These are phyloP conservation scores for Parsonsia alboflavescens DNA, from an alignment of 257 asterid genomes.

Conservation along the genomic window DNA sequence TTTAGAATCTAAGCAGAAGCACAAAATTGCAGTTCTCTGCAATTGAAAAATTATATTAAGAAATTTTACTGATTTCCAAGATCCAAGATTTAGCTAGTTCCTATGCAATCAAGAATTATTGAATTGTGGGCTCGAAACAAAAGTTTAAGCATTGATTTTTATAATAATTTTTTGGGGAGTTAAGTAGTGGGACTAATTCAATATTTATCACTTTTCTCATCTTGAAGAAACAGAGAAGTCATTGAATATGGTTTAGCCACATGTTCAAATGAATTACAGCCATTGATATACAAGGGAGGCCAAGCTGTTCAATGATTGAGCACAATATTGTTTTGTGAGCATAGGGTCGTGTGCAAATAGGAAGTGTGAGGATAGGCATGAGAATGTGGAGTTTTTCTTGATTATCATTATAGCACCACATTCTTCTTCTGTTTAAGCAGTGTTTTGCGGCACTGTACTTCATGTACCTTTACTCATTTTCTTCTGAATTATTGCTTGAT, in stretches of 20 bases:
- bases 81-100: no score
- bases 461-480: not conserved
- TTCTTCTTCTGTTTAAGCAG: not conserved
- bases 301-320: slow-evolving; percentile 3
- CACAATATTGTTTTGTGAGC: not conserved
- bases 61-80: no score
- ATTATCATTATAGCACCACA: not conserved
- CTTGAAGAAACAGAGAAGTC: not conserved
- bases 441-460: not conserved
- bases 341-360: not conserved
- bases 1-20: not conserved
- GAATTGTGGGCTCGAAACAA: not conserved
- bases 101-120: no score
- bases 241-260: slow-evolving; percentile 24
- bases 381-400: not conserved
- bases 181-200: not conserved
- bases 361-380: not conserved
- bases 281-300: slow-evolving; percentile 7
- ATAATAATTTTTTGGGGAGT: not conserved
- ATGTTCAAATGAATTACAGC: slow-evolving; percentile 22
- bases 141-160: not conserved
- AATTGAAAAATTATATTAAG: no score
- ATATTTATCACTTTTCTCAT: not conserved
- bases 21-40: no score
- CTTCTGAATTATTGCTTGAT: not conserved